Conservation (phyloP, 2,329 filamentous ascomycete species). For the Colletotrichum destructivum region DNA sequence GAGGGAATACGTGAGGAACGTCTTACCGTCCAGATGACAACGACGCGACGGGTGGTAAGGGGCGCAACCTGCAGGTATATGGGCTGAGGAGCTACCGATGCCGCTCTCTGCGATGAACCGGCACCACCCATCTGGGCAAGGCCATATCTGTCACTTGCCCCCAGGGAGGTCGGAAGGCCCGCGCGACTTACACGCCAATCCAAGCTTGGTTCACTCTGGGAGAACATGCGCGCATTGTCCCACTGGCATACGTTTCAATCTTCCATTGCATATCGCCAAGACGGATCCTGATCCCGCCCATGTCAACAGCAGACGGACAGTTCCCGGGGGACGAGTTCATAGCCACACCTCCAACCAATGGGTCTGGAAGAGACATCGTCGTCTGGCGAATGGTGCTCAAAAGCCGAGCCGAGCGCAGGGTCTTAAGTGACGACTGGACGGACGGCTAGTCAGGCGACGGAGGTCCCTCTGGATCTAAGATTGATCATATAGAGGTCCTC, state of each 20-base stretch:
- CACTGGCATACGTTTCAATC: background rate
- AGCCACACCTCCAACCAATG: no score
- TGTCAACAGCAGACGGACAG: background rate
- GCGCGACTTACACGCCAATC: background rate
- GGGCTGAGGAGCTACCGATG: background rate
- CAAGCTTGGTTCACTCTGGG: background rate
- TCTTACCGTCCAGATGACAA: slow-evolving; percentile 71
- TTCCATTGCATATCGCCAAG: background rate
- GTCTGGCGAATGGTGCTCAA: background rate
- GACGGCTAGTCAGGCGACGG: background rate
- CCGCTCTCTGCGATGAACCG: background rate
- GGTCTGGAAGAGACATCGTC: background rate
- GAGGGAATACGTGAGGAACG: slow-evolving; percentile 71
- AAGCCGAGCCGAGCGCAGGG: slow-evolving; percentile 8
- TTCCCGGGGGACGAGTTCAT: background rate
- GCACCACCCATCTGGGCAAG: background rate
- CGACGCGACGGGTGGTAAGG: background rate
- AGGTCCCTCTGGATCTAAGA: no score
- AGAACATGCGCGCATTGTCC: background rate
- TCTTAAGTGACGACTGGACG: background rate
- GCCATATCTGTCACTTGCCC: background rate
- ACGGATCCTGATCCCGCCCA: background rate
- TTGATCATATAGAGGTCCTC: background rate
- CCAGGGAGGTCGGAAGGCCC: slow-evolving; percentile 6
- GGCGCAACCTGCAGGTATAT: background rate